Conservation (phyloP, 1,139 yeast genomes). For the Taiozyma sp. region DNA sequence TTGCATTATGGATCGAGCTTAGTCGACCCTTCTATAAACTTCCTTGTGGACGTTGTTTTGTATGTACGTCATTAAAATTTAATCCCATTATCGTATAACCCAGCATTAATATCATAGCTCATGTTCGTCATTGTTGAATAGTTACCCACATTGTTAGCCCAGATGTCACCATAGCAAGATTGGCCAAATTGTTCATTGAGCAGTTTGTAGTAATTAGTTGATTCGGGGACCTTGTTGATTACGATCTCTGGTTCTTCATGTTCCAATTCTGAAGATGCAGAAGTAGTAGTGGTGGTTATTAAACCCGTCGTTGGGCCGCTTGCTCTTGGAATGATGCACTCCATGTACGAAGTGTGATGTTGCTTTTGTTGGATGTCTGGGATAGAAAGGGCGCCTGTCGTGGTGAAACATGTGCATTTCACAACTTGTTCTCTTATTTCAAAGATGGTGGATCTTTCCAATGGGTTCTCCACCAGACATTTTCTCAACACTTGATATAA, state of each 20-base stretch:
- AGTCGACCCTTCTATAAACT: neutral
- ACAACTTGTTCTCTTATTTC: constrained; percentile 32
- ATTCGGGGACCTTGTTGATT: neutral
- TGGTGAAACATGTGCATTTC: constrained; percentile 16
- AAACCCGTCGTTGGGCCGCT: neutral
- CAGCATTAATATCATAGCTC: constrained; percentile 17
- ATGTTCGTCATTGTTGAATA: constrained; percentile 14
- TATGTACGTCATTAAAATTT: neutral
- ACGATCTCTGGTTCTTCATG: neutral
- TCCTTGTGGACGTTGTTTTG: neutral
- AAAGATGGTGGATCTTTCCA: constrained; percentile 50
- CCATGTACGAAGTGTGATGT: neutral
- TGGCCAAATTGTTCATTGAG: neutral
- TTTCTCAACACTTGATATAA: constrained; percentile 49
- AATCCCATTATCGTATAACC: neutral
- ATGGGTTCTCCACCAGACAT: constrained; percentile 61
- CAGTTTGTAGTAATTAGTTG: neutral
- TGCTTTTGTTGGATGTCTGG: constrained; percentile 10
- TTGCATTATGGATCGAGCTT: neutral
- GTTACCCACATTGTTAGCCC: constrained; percentile 1
- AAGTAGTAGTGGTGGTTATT: neutral
- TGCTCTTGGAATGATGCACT: neutral
- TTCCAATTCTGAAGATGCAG: neutral
- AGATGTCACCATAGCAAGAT: neutral
- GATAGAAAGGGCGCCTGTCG: constrained; percentile 16